phyloP scores from a whole-genome alignment of 2,329 filamentous ascomycete genomes.

The Nemania sp. region DNA sequence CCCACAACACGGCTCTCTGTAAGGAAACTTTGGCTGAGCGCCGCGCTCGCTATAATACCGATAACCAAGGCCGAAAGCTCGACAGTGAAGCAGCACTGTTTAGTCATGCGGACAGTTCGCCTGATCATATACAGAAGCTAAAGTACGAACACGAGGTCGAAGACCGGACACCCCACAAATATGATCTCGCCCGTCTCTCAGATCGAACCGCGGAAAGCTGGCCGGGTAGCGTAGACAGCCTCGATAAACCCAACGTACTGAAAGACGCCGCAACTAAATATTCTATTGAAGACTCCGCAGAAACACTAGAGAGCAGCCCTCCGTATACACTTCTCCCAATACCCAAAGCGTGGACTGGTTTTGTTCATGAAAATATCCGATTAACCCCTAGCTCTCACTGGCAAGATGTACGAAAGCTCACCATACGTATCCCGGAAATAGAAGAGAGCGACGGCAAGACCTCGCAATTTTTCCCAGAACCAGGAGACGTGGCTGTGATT shows the following conservation, averaged over 20 bases:
- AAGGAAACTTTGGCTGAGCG: slow-evolving; percentile 1
- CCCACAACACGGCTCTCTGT: not conserved
- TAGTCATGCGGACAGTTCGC: slow-evolving; percentile 45
- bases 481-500: slow-evolving; percentile 84
- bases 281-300: slow-evolving; percentile 43
- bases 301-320: slow-evolving; percentile 40
- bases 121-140: slow-evolving; percentile 32
- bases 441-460: slow-evolving; percentile 38
- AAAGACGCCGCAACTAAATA: slow-evolving; percentile 54
- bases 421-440: slow-evolving; percentile 68
- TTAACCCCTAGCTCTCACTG: slow-evolving; percentile 83
- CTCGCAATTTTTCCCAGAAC: slow-evolving; percentile 61
- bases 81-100: slow-evolving; percentile 47
- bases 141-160: slow-evolving; percentile 42
- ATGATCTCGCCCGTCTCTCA: slow-evolving; percentile 44
- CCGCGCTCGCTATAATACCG: not conserved
- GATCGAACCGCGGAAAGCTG: slow-evolving; percentile 39
- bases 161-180: slow-evolving; percentile 37
- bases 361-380: slow-evolving; percentile 73
- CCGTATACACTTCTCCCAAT: slow-evolving; percentile 64
- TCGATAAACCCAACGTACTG: slow-evolving; percentile 55
- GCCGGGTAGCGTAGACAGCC: slow-evolving; percentile 43
- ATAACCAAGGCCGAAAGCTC: slow-evolving; percentile 32
- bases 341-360: slow-evolving; percentile 66
- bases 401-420: slow-evolving; percentile 92